phyloP scores from a whole-genome alignment of 768 basidiomycete species.

The Termitomyces sp. region DNA sequence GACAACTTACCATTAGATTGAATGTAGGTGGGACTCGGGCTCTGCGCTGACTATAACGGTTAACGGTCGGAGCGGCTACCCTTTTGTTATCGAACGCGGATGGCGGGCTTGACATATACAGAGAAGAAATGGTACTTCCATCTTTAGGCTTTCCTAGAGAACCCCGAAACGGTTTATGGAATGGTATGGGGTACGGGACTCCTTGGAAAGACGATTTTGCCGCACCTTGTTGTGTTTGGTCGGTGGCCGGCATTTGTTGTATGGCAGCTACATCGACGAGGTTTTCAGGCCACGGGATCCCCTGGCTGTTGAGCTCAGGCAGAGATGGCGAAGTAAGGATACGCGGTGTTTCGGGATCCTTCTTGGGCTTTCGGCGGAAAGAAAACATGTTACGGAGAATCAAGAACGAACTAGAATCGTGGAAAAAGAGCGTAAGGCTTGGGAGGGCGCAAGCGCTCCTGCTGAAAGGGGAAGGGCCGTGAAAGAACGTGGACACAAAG shows the following conservation, averaged over 20 bases:
- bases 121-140: constrained; percentile 54
- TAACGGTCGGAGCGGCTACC: constrained; percentile 30
- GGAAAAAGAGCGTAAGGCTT: constrained; percentile 15
- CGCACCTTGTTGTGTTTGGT: constrained; percentile 55
- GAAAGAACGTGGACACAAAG: constrained; percentile 8
- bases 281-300: constrained; percentile 81
- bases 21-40: constrained; percentile 69
- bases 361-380: constrained; percentile 65
- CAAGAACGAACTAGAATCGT: constrained; percentile 12
- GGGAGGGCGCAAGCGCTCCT: constrained; percentile 6
- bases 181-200: constrained; percentile 55
- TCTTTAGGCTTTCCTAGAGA: constrained; percentile 40
- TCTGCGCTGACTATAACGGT: constrained; percentile 59
- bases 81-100: constrained; percentile 59
- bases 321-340: constrained; percentile 77
- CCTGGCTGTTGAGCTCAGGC: constrained; percentile 69
- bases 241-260: constrained; percentile 38
- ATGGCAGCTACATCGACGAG: constrained; percentile 71
- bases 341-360: constrained; percentile 37
- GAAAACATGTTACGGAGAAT: constrained; percentile 54
- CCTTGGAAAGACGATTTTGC: constrained; percentile 61
- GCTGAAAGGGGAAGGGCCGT: constrained; percentile 1
- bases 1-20: constrained; percentile 69
- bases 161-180: constrained; percentile 78
- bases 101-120: constrained; percentile 64